phyloP scores from a whole-genome alignment of 1,139 yeast species.

The Yamadazyma taylorii region DNA sequence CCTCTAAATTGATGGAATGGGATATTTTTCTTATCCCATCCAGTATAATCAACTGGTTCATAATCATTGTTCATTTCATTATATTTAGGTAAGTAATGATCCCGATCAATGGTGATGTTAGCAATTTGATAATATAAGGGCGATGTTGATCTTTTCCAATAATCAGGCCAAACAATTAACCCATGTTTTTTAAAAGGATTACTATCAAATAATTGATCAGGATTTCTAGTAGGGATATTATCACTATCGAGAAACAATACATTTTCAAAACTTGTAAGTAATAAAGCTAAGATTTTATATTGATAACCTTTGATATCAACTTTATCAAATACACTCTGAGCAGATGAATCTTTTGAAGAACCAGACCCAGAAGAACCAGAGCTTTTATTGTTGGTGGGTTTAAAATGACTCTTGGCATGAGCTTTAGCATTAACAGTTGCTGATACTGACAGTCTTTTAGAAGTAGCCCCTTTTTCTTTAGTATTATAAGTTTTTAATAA shows the following conservation, averaged over 20 bases:
- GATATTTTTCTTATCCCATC: slow-evolving; percentile 23
- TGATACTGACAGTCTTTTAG: too few relatives aligned
- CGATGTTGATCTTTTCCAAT: slow-evolving; percentile 47
- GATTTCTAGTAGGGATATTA: slow-evolving; percentile 60
- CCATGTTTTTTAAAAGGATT: slow-evolving; percentile 36
- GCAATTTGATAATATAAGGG: slow-evolving; percentile 44
- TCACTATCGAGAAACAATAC: slow-evolving; percentile 79
- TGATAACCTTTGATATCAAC: slow-evolving; percentile 60
- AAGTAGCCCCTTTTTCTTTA: too few relatives aligned
- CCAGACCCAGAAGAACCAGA: too few relatives aligned
- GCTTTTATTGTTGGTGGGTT: too few relatives aligned
- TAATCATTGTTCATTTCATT: slow-evolving; percentile 24
- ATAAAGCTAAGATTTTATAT: slow-evolving; percentile 71
- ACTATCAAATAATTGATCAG: slow-evolving; percentile 40
- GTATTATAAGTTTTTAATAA: slow-evolving; percentile 42
- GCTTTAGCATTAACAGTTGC: too few relatives aligned
- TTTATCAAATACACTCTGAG: slow-evolving; percentile 15
- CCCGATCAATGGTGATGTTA: slow-evolving; percentile 26
- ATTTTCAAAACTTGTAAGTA: slow-evolving; percentile 75
- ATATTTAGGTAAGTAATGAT: slow-evolving; percentile 30
- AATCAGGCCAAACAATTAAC: slow-evolving; percentile 49
- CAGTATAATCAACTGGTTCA: slow-evolving; percentile 13
- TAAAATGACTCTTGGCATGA: too few relatives aligned
- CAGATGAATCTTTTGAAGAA: too few relatives aligned
- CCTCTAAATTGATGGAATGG: slow-evolving; percentile 71